Evolutionary conservation across 345 rosid species (phyloP).

Genomic region (Clarkia xantiana): DNA sequence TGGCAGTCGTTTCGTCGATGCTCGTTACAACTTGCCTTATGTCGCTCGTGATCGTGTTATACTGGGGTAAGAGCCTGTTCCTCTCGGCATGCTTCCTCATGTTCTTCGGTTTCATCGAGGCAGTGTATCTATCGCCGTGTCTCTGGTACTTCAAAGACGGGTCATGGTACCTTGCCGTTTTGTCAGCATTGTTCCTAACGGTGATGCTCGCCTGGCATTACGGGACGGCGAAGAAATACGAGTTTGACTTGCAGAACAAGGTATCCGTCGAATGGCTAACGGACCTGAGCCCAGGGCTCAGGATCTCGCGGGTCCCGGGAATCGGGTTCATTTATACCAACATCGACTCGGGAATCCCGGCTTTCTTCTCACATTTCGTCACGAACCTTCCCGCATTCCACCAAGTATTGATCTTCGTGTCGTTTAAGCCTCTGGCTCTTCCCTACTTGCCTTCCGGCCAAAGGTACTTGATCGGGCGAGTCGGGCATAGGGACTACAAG

Average conservation of each 20-base stretch:
- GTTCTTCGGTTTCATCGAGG: slow-evolving; percentile 36
- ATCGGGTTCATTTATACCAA: slow-evolving; percentile 41
- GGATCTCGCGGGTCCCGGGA: slow-evolving; percentile 49
- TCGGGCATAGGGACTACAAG: slow-evolving; percentile 26
- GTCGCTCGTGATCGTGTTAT: slow-evolving; percentile 43
- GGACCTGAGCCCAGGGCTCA: slow-evolving; percentile 27
- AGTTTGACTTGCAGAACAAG: slow-evolving; percentile 41
- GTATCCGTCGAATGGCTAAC: slow-evolving; percentile 47
- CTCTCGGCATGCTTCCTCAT: slow-evolving; percentile 29
- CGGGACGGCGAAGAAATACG: slow-evolving; percentile 42
- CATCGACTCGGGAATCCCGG: slow-evolving; percentile 38
- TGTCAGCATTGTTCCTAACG: slow-evolving; percentile 21
- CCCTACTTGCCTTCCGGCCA: slow-evolving; percentile 23
- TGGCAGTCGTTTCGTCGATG: slow-evolving; percentile 40
- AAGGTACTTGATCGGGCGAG: slow-evolving; percentile 36
- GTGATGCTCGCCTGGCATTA: slow-evolving; percentile 49
- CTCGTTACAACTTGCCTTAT: slow-evolving; percentile 47
- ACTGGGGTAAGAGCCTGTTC: slow-evolving; percentile 34
- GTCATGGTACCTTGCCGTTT: slow-evolving; percentile 34
- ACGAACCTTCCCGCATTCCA: slow-evolving; percentile 51
- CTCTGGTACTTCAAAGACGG: slow-evolving; percentile 34
- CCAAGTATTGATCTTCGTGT: slow-evolving; percentile 45
- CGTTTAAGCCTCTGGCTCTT: slow-evolving; percentile 43
- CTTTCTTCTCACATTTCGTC: slow-evolving; percentile 50
- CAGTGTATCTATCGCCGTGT: slow-evolving; percentile 25